phyloP scores from a whole-genome alignment of 2,329 filamentous ascomycete genomes.

The Mollisia scopiformis region DNA sequence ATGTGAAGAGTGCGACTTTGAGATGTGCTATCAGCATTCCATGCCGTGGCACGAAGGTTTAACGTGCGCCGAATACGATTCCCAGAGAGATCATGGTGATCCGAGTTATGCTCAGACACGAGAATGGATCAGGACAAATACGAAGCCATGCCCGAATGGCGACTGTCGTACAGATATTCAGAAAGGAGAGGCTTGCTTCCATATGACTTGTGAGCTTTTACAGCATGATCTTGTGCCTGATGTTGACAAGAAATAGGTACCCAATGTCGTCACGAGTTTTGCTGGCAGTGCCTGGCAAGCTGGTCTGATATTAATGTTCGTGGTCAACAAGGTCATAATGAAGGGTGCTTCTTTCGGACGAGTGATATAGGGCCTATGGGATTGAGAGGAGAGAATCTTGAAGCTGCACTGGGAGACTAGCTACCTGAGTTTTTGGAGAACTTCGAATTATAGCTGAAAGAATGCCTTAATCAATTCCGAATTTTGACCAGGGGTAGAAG shows the following conservation, averaged over 20 bases:
- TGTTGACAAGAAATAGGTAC: conserved; percentile 1
- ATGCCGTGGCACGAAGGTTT: conserved; percentile 18
- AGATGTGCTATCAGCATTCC: conserved; percentile 17
- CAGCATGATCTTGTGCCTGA: not conserved
- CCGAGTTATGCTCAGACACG: conserved; percentile 11
- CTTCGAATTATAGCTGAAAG: too few relatives aligned
- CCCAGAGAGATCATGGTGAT: conserved; percentile 14
- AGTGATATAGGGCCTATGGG: conserved; percentile 13
- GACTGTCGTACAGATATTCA: conserved; percentile 12
- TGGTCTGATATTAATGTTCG: conserved; percentile 5
- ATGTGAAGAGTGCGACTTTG: conserved; percentile 14
- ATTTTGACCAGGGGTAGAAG: too few relatives aligned
- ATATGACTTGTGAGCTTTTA: conserved; percentile 18
- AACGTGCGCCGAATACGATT: conserved; percentile 14
- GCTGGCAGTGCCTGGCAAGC: conserved; percentile 16
- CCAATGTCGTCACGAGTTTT: conserved; percentile 17
- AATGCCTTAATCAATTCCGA: too few relatives aligned
- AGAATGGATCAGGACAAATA: conserved; percentile 18
- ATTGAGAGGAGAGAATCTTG: conserved; percentile 13
- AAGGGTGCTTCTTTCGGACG: conserved; percentile 16
- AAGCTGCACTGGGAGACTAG: conserved; percentile 11
- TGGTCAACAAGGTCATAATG: conserved; percentile 11
- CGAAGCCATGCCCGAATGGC: conserved; percentile 11
- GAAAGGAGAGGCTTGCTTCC: conserved; percentile 17
- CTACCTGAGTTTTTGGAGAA: too few relatives aligned